phyloP scores from a whole-genome alignment of 352 stramenopile species.

The Pythium plurisporium region DNA sequence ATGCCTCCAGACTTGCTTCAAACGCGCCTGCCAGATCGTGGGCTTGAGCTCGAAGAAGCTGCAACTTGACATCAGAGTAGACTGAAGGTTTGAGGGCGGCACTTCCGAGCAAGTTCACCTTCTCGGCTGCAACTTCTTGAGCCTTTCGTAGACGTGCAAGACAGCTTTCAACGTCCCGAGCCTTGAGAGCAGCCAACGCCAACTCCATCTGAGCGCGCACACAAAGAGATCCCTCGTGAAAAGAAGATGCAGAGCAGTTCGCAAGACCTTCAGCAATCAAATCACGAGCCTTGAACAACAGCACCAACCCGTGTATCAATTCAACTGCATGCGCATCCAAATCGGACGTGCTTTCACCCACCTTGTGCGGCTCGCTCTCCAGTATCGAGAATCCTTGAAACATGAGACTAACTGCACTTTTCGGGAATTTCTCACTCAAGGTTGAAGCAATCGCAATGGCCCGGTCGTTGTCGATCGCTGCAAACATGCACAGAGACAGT shows the following conservation, averaged over 20 bases:
- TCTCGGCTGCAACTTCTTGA: conserved; percentile 40
- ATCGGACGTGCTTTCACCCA: background rate
- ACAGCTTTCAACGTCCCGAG: conserved; percentile 58
- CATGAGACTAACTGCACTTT: conserved; percentile 22
- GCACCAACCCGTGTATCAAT: background rate
- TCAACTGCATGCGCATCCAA: background rate
- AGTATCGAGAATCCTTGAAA: conserved; percentile 11
- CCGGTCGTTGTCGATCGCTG: conserved; percentile 9
- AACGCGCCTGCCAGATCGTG: conserved; percentile 42
- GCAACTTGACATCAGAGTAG: conserved; percentile 50
- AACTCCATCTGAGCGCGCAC: conserved; percentile 53
- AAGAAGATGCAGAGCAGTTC: conserved; percentile 55
- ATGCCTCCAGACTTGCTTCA: conserved; percentile 43
- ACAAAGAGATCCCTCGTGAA: conserved; percentile 59
- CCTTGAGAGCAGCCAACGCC: conserved; percentile 35
- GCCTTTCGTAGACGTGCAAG: conserved; percentile 42
- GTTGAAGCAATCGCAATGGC: background rate
- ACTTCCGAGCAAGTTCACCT: conserved; percentile 36
- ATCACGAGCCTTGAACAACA: conserved; percentile 34
- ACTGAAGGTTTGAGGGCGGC: conserved; percentile 27
- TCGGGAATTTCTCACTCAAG: conserved; percentile 3
- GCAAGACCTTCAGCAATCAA: conserved; percentile 51
- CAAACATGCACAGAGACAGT: background rate
- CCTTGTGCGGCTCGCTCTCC: background rate
- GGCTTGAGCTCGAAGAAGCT: conserved; percentile 56